These are phyloP conservation scores for Aspergillus cavernicola DNA, from an alignment of 495 filamentous ascomycete genomes.

Conservation along the genomic window DNA sequence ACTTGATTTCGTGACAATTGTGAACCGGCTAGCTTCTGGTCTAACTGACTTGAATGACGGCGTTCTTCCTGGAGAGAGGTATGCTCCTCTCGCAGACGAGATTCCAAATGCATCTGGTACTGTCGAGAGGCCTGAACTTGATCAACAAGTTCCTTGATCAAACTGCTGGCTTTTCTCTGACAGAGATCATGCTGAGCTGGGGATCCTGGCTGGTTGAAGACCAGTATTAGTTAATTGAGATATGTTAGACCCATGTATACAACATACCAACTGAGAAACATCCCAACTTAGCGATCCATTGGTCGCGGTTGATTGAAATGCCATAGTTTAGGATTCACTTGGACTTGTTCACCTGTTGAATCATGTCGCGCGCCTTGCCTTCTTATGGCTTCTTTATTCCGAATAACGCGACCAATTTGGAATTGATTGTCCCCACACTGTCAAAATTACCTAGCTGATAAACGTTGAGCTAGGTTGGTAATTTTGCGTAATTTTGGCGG, in stretches of 20 bases:
- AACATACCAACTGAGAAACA: background rate
- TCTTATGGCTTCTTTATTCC: too few relatives aligned
- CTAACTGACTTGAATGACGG: background rate
- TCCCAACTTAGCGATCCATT: background rate
- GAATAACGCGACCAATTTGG: too few relatives aligned
- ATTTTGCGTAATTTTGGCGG: too few relatives aligned
- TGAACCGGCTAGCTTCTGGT: background rate
- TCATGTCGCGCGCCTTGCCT: background rate
- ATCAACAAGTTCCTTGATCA: constrained; percentile 4
- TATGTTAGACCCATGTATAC: background rate
- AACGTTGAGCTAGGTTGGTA: too few relatives aligned
- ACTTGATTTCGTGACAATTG: constrained; percentile 3
- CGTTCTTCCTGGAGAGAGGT: background rate
- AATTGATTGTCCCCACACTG: too few relatives aligned
- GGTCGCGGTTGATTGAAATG: background rate
- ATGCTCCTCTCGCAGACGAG: background rate
- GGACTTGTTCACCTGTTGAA: background rate
- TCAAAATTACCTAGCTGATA: too few relatives aligned
- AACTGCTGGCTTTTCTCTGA: background rate
- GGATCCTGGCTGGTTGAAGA: background rate
- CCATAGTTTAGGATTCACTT: background rate
- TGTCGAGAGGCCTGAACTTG: background rate
- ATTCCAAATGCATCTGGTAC: constrained; percentile 1
- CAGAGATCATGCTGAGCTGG: background rate
- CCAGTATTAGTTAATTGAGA: background rate